Conservation (phyloP, 1,139 yeast genomes). For the Pichia sp. region DNA sequence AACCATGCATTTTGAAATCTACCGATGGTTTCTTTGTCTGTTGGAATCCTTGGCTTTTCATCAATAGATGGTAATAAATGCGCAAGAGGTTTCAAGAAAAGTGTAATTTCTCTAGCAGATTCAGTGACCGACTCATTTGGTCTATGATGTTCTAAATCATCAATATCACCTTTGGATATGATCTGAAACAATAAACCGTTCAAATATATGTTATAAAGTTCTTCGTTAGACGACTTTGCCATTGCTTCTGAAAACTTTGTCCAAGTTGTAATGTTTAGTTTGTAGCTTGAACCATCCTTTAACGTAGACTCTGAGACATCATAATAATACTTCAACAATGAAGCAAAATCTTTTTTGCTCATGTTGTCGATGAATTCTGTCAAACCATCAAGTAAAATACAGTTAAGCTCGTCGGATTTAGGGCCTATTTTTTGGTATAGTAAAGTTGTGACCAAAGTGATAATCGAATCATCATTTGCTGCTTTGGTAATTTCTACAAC, state of each 20-base stretch:
- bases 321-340: conserved; percentile 43
- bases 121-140: conserved; percentile 73
- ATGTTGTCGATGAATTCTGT: conserved; percentile 55
- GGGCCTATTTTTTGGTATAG: conserved; percentile 71
- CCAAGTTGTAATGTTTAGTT: conserved; percentile 45
- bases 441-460: conserved; percentile 78
- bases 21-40: conserved; percentile 45
- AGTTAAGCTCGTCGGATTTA: conserved; percentile 27
- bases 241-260: conserved; percentile 45
- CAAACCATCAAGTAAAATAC: conserved; percentile 50
- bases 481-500: conserved; percentile 65
- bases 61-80: conserved; percentile 59
- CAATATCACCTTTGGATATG: conserved; percentile 78
- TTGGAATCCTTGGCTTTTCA: conserved; percentile 38
- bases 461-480: conserved; percentile 69
- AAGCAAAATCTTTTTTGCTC: conserved; percentile 56
- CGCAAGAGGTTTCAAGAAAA: conserved; percentile 71
- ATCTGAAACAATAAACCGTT: conserved; percentile 63
- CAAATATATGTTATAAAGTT: conserved; percentile 55
- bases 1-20: conserved; percentile 91
- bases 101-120: conserved; percentile 70
- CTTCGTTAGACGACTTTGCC: conserved; percentile 34
- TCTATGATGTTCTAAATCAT: conserved; percentile 73
- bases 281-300: conserved; percentile 33
- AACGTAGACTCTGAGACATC: conserved; percentile 34